Conservation (phyloP, 345 rosid species). For the Angophora floribunda region DNA sequence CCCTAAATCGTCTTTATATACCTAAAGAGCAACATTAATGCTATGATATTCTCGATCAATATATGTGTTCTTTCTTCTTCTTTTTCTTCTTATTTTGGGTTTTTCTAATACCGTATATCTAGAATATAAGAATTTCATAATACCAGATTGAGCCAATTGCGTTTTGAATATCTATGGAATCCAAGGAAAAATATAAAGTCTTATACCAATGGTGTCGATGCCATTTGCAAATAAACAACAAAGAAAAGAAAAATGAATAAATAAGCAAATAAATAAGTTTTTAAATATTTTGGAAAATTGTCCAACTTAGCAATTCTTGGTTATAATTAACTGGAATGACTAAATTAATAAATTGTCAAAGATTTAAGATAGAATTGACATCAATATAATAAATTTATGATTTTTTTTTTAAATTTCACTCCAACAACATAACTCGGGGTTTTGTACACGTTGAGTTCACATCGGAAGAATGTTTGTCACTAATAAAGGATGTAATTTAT, state of each 20-base stretch:
- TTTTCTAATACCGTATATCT: background rate
- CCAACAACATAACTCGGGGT: background rate
- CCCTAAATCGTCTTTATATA: background rate
- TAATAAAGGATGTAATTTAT: background rate
- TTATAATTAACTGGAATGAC: no score
- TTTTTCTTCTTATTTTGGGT: no score
- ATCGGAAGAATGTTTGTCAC: background rate
- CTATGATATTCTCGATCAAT: background rate
- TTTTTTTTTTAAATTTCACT: no score
- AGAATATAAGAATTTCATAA: background rate
- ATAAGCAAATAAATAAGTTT: no score
- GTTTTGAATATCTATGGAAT: background rate
- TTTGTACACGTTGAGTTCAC: background rate
- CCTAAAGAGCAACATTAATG: background rate
- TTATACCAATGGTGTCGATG: no score
- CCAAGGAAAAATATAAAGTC: no score
- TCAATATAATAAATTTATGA: no score
- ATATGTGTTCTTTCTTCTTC: background rate
- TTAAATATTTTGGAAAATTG: no score
- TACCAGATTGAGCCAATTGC: background rate
- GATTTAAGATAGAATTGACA: no score
- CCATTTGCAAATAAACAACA: no score
- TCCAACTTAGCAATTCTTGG: accelerated
- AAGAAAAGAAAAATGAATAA: no score
- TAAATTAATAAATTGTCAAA: no score